These are phyloP conservation scores for Lactifluus hygrophoroides DNA, from an alignment of 768 basidiomycete species.

Conservation along the genomic window DNA sequence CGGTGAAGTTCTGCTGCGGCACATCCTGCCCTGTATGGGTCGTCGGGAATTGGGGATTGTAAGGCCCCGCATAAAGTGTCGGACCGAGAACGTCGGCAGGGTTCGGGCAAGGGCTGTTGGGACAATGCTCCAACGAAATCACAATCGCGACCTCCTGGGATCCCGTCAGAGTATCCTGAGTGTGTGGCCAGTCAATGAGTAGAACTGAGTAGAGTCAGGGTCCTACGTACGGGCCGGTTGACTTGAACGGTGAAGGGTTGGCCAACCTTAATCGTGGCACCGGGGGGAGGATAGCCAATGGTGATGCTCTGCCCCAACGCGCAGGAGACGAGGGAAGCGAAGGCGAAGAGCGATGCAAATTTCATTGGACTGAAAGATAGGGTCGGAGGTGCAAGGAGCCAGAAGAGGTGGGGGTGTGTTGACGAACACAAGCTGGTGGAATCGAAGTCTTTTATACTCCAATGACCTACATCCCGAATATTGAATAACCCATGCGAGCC, in stretches of 20 bases:
- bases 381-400: not conserved
- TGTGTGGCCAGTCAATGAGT: too few relatives aligned
- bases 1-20: conserved; percentile 26
- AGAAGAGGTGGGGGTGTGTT: not conserved
- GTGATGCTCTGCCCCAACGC: conserved; percentile 27
- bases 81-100: too few relatives aligned
- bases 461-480: too few relatives aligned
- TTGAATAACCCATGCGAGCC: too few relatives aligned
- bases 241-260: conserved; percentile 29
- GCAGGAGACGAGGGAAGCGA: conserved; percentile 21
- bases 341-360: conserved; percentile 13
- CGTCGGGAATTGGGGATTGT: too few relatives aligned
- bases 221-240: conserved; percentile 27
- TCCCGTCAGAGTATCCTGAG: conserved; percentile 26
- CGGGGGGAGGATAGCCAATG: conserved; percentile 26
- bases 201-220: too few relatives aligned
- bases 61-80: too few relatives aligned
- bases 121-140: conserved; percentile 27
- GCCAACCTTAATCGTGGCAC: conserved; percentile 23
- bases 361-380: conserved; percentile 11
- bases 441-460: not conserved
- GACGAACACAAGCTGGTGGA: not conserved
- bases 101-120: too few relatives aligned
- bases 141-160: conserved; percentile 30
- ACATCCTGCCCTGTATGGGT: too few relatives aligned